These are phyloP conservation scores for Aaosphaeria pasadenensis DNA, from an alignment of 2,329 filamentous ascomycete species.

Conservation along the genomic window DNA sequence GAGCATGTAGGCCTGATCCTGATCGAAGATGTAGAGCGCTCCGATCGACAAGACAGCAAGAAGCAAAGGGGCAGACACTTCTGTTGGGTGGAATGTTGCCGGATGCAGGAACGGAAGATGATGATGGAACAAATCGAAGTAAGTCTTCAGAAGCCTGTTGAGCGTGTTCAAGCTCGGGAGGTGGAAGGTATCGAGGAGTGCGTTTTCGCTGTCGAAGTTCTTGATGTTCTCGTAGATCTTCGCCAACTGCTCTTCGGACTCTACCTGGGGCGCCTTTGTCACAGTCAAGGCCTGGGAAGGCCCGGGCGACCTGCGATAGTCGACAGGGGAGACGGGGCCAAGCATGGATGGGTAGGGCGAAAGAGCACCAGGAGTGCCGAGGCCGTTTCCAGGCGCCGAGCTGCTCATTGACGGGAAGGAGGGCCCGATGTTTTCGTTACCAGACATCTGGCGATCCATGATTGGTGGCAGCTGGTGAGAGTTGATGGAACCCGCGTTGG, in stretches of 20 bases:
- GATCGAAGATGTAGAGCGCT: conserved; percentile 93
- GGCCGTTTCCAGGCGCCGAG: conserved; percentile 65
- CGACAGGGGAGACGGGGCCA: conserved; percentile 64
- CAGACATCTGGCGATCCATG: conserved; percentile 60
- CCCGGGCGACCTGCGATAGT: conserved; percentile 68
- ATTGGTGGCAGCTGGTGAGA: conserved; percentile 65
- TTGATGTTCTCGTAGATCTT: conserved; percentile 84
- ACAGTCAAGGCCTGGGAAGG: conserved; percentile 62
- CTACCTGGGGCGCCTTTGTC: conserved; percentile 74
- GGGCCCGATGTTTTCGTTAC: conserved; percentile 60
- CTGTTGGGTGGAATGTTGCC: conserved; percentile 78
- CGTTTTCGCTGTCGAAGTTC: conserved; percentile 73
- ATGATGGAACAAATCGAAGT: conserved; percentile 96
- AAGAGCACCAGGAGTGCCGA: conserved; percentile 68
- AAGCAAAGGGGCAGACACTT: conserved; percentile 77
- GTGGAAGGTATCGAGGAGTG: conserved; percentile 84
- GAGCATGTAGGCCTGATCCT: conserved; percentile 93
- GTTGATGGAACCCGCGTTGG: conserved; percentile 55
- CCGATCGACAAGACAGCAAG: conserved; percentile 92
- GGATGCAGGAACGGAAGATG: conserved; percentile 95
- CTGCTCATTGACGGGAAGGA: conserved; percentile 69
- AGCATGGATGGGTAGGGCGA: conserved; percentile 70
- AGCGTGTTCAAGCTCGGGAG: conserved; percentile 76
- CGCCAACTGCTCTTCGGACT: conserved; percentile 80
- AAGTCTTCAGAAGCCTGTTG: conserved; percentile 91